A percentile compares a stretch with the other conserved stretches of the same genome.
Evolutionary conservation across 306 rosid genomes (phyloP).

Genomic region (Cajanus cajan): DNA sequence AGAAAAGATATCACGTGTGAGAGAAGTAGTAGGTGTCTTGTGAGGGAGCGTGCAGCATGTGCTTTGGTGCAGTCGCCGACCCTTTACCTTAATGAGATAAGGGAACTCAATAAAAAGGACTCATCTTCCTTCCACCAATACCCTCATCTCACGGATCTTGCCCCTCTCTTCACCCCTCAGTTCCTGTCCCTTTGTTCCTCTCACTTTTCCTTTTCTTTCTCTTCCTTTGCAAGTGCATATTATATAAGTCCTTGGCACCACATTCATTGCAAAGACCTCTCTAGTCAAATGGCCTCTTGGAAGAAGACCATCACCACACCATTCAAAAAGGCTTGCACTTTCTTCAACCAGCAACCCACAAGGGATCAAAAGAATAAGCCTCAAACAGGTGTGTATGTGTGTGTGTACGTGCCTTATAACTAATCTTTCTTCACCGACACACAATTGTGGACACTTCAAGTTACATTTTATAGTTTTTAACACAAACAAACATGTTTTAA

Average conservation of each 20-base stretch:
- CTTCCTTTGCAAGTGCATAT: not conserved
- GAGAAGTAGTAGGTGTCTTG: slow-evolving; percentile 17
- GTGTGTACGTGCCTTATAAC: too few relatives aligned
- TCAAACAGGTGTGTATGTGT: slow-evolving; percentile 55
- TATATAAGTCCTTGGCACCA: slow-evolving; percentile 1
- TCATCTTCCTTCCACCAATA: slow-evolving; percentile 45
- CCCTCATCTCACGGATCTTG: slow-evolving; percentile 92
- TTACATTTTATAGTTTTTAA: too few relatives aligned
- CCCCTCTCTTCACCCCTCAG: slow-evolving; percentile 33
- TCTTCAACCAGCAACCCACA: slow-evolving; percentile 70
- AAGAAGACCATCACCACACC: slow-evolving; percentile 90
- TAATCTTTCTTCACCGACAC: too few relatives aligned
- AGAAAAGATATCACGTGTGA: slow-evolving; percentile 42
- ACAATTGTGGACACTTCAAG: too few relatives aligned
- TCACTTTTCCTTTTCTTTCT: not conserved
- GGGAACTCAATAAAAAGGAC: slow-evolving; percentile 40
- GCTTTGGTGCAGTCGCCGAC: slow-evolving; percentile 56
- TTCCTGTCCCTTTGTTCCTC: not conserved
- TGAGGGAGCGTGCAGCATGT: slow-evolving; percentile 77
- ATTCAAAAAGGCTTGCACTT: slow-evolving; percentile 79
- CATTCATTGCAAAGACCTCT: slow-evolving; percentile 15
- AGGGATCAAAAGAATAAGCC: slow-evolving; percentile 56
- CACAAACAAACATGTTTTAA: too few relatives aligned
- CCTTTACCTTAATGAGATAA: slow-evolving; percentile 38
- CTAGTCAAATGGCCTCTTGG: slow-evolving; percentile 70